Percentiles rank a stretch among this genome's conserved stretches.
Evolutionary conservation across 2,329 filamentous ascomycete genomes (phyloP).

Genomic region (Verticillium albo-atrum): DNA sequence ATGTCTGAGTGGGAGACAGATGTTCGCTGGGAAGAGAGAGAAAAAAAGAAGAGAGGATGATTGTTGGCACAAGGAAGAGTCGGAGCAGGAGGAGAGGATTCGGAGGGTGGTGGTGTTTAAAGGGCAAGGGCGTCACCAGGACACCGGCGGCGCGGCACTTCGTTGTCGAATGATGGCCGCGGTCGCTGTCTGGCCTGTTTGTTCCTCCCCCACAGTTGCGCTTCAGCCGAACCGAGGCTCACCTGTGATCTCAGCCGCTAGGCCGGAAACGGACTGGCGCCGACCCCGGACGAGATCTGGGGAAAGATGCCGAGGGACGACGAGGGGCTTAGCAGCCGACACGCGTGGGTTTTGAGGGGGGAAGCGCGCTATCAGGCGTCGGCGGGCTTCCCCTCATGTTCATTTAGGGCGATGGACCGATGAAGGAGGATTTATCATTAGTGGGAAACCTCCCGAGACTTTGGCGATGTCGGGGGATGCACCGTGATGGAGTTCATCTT

Average conservation of each 20-base stretch:
- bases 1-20: background rate
- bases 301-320: slow-evolving; percentile 13
- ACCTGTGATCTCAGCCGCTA: slow-evolving; percentile 8
- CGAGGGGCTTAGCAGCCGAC: background rate
- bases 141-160: slow-evolving; percentile 1
- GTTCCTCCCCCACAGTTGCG: background rate
- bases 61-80: background rate
- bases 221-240: slow-evolving; percentile 13
- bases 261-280: background rate
- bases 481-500: too few relatives aligned
- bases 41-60: slow-evolving; percentile 1
- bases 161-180: slow-evolving; percentile 4
- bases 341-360: background rate
- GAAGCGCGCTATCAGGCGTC: too few relatives aligned
- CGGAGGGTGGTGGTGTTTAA: slow-evolving; percentile 4
- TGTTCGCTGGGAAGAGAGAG: slow-evolving; percentile 1
- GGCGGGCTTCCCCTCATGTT: too few relatives aligned
- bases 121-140: slow-evolving; percentile 5
- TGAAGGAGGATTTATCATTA: too few relatives aligned
- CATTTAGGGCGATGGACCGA: too few relatives aligned
- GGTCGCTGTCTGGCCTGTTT: background rate
- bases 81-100: slow-evolving; percentile 1
- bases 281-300: slow-evolving; percentile 10
- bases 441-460: too few relatives aligned
- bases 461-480: too few relatives aligned